Base-by-base conservation (phyloP, 176 grass and related monocot genomes). In the Stipa capillata region DNA sequence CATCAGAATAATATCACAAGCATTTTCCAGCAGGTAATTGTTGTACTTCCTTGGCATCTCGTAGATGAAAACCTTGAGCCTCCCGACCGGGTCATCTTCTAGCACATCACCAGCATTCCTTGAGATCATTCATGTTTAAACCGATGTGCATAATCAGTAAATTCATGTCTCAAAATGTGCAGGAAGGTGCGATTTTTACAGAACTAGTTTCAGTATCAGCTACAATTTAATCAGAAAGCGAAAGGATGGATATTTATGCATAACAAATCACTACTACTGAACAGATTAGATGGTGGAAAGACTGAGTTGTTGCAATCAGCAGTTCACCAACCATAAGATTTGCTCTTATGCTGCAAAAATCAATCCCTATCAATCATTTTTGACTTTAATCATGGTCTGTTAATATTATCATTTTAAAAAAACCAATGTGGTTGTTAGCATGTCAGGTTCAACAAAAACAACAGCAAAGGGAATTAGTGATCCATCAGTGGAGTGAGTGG, bases 1-100 rank as follows among this genome's bases (percentile, higher is more conserved):
- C n/a, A n/a, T n/a, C n/a, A n/a, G n/a, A n/a, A n/a, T n/a, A n/a
- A n/a, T n/a, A n/a, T n/a, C n/a, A n/a, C n/a, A n/a, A n/a, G n/a
- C n/a, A n/a, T 86, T 92, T 4, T 61, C 60, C 1, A 92, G 59
- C 31, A 92, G 73, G 55, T 86, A 80, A 23, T 53, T 48, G 83
- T 89, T 92, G 90, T 92, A 92, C 80, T 86, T 92, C 5, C 79
- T 79, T 0, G 90, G 83, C 86, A 92, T 84, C 74, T 86, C 86
- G 58, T 92, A 92, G 15, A 92, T 41, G 76, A 80, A 92, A 31
- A 92, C 90, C 80, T 92, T 92, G 55, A 92, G 84, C 75, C 73
- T 92, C 24, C 90, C 90, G 2, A 86, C 83, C 17, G 90, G 90
- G 65, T 86, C 58, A 54, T 92, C 90, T 13, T 77, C 83, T 25